A percentile compares a stretch with the other conserved stretches of the same genome.
Conservation (phyloP, 208 protist species). For the Trichomonas vaginalis region DNA sequence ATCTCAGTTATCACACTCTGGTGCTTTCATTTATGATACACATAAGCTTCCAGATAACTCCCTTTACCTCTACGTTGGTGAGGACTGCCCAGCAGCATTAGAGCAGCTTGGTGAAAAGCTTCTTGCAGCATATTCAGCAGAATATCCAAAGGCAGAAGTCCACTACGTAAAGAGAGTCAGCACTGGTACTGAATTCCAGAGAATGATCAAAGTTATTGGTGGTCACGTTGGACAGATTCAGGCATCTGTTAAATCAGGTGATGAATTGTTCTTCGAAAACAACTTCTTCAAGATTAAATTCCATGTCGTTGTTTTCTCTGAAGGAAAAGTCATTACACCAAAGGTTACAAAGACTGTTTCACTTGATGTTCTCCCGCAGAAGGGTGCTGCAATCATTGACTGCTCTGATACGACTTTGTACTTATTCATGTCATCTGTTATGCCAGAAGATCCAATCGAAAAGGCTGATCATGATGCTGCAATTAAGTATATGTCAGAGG, state of each 20-base stretch:
- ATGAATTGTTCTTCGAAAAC: conserved; percentile 8
- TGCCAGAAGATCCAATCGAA: not conserved
- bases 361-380: not conserved
- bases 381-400: not conserved
- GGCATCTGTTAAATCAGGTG: not conserved
- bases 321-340: not conserved
- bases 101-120: not conserved
- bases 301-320: not conserved
- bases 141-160: not conserved
- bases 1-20: not conserved
- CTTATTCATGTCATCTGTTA: not conserved
- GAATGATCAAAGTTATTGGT: not conserved
- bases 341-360: not conserved
- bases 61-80: not conserved
- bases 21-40: conserved; percentile 3
- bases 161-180: not conserved
- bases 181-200: not conserved
- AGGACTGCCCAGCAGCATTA: too few relatives aligned
- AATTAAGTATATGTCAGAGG: not conserved
- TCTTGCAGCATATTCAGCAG: not conserved
- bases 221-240: not conserved
- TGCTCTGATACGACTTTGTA: not conserved
- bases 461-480: not conserved
- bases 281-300: not conserved
- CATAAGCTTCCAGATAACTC: not conserved